Percentiles rank a stretch among this genome's conserved stretches.
Conservation (phyloP, 306 rosid genomes). For the Arachis stenosperma region DNA sequence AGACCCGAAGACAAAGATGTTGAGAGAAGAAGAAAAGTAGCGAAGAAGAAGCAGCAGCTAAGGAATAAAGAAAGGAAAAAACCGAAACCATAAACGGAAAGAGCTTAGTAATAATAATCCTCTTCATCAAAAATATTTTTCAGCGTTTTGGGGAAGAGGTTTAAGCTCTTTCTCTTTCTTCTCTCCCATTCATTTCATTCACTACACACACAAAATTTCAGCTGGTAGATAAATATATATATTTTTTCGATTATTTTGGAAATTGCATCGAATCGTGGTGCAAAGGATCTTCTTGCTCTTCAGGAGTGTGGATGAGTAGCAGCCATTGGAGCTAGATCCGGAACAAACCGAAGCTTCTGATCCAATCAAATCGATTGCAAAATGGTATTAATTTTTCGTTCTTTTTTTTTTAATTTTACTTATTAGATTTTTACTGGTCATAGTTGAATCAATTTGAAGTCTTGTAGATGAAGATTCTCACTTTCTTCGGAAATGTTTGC, state of each 20-base stretch:
- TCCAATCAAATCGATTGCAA: slow-evolving; percentile 55
- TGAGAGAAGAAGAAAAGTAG: slow-evolving; percentile 39
- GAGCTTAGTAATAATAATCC: slow-evolving; percentile 15
- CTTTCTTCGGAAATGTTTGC: neutral
- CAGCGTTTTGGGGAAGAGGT: slow-evolving; percentile 27
- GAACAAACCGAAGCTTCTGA: slow-evolving; percentile 55
- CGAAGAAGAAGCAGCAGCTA: slow-evolving; percentile 18
- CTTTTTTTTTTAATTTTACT: neutral
- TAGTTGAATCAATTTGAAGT: slow-evolving; percentile 41
- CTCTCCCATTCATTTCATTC: slow-evolving; percentile 14
- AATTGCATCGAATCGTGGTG: slow-evolving; percentile 39
- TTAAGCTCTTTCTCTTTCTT: slow-evolving; percentile 28
- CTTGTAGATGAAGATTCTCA: slow-evolving; percentile 7
- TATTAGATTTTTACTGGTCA: neutral
- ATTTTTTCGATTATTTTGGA: slow-evolving; percentile 23
- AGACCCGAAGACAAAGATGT: slow-evolving; percentile 44
- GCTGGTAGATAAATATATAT: neutral
- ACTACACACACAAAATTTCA: slow-evolving; percentile 7
- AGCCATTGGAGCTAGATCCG: slow-evolving; percentile 64
- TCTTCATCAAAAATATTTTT: slow-evolving; percentile 37
- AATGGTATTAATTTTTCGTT: slow-evolving; percentile 63
- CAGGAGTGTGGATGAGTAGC: slow-evolving; percentile 38
- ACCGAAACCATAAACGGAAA: neutral
- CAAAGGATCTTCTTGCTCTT: slow-evolving; percentile 46
- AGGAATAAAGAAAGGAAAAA: no score